These are phyloP conservation scores for Monosporascus sp. DNA, from an alignment of 2,329 filamentous ascomycete genomes.

Conservation along the genomic window DNA sequence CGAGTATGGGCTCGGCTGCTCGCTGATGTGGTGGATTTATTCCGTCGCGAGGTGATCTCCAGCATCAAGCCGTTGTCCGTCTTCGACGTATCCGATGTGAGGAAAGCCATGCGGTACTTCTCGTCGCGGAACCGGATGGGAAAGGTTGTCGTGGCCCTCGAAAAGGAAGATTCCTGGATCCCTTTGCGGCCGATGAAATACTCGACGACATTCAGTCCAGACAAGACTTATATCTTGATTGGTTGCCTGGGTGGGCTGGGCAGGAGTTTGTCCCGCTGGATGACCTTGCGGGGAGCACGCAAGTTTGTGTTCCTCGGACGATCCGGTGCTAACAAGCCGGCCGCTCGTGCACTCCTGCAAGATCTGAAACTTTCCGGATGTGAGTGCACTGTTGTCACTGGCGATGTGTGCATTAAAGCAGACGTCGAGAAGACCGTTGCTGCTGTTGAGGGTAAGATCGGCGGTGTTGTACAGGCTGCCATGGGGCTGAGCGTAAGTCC, in stretches of 20 bases:
- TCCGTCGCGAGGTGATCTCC: constrained; percentile 7
- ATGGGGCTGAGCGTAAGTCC: constrained; percentile 19
- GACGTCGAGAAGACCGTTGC: constrained; percentile 5
- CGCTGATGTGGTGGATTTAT: neutral
- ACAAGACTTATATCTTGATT: neutral
- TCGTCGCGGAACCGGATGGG: neutral
- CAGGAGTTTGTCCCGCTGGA: neutral
- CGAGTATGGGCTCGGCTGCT: neutral
- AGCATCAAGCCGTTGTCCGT: constrained; percentile 11
- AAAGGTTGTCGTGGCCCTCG: neutral
- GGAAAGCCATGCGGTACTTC: neutral
- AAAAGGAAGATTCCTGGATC: neutral
- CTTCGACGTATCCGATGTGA: neutral
- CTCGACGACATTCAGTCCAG: neutral
- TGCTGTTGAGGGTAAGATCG: constrained; percentile 3
- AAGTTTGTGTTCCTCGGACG: constrained; percentile 15
- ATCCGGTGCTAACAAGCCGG: constrained; percentile 8
- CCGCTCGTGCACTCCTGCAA: constrained; percentile 1
- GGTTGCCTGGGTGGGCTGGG: neutral
- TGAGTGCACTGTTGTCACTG: constrained; percentile 11
- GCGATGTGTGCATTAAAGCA: constrained; percentile 9
- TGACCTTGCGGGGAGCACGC: neutral
- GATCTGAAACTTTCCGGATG: constrained; percentile 12
- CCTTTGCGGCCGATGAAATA: neutral
- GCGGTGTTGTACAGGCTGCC: constrained; percentile 2